These are phyloP conservation scores for Yarrowia galli DNA, from an alignment of 1,139 yeast genomes.

Conservation along the genomic window DNA sequence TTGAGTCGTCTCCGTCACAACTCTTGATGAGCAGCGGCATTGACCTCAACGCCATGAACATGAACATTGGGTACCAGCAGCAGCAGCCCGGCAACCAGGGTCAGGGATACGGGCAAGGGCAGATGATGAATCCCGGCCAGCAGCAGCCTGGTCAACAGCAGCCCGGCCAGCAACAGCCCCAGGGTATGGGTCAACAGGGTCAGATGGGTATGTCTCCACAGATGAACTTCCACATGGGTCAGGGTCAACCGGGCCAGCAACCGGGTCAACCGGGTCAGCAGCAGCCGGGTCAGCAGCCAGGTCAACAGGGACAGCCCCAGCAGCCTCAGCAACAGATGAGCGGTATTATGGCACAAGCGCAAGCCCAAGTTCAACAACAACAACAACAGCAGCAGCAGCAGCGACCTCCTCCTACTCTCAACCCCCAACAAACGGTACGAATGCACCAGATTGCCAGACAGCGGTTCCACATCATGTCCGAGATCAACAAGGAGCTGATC, in stretches of 20 bases:
- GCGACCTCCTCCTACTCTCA: not conserved
- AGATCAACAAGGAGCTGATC: slow-evolving; percentile 50
- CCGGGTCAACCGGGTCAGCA: slow-evolving; percentile 1
- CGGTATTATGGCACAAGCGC: too few species aligned
- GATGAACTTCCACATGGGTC: slow-evolving; percentile 32
- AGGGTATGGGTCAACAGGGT: slow-evolving; percentile 7
- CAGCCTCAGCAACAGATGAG: not conserved
- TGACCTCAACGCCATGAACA: slow-evolving; percentile 36
- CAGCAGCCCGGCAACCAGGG: slow-evolving; percentile 18
- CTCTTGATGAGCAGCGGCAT: slow-evolving; percentile 28
- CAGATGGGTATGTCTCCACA: slow-evolving; percentile 31
- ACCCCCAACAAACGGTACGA: slow-evolving; percentile 15
- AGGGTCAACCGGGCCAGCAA: not conserved
- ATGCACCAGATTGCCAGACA: slow-evolving; percentile 43
- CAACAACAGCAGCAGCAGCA: not conserved
- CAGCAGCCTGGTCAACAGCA: not conserved
- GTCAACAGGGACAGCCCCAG: not conserved
- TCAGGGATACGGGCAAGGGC: slow-evolving; percentile 26
- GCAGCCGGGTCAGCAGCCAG: not conserved
- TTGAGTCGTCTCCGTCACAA: slow-evolving; percentile 24
- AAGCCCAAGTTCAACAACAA: too few species aligned
- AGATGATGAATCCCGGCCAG: slow-evolving; percentile 19
- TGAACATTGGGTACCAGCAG: slow-evolving; percentile 27
- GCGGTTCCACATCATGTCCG: slow-evolving; percentile 46
- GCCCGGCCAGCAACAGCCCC: not conserved